Evolutionary conservation across 2,329 filamentous ascomycete genomes (phyloP).

Genomic region (Phialocephala sp.): DNA sequence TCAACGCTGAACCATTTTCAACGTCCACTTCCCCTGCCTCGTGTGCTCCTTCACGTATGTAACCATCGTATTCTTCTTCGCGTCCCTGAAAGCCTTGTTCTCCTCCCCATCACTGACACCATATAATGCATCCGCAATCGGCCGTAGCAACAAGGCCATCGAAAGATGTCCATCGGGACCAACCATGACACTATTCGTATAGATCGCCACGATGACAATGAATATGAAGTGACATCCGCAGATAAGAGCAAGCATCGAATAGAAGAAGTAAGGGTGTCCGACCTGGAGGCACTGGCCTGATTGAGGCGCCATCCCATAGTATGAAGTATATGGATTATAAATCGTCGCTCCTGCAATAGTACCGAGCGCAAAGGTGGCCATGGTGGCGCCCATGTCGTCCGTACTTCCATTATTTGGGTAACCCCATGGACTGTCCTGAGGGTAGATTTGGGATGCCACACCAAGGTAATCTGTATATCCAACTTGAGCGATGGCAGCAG

Average conservation of each 20-base stretch:
- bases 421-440: constrained; percentile 49
- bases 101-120: constrained; percentile 33
- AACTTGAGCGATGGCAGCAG: constrained; percentile 49
- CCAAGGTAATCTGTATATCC: constrained; percentile 42
- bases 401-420: constrained; percentile 41
- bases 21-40: constrained; percentile 33
- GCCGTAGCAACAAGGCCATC: constrained; percentile 38
- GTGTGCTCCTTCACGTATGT: constrained; percentile 35
- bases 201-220: constrained; percentile 33
- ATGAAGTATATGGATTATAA: constrained; percentile 27
- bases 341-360: constrained; percentile 34
- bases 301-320: constrained; percentile 27
- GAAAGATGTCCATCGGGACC: constrained; percentile 35
- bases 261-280: constrained; percentile 52
- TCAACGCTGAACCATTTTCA: constrained; percentile 32
- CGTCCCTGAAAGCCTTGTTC: constrained; percentile 34
- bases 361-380: constrained; percentile 47
- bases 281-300: constrained; percentile 41
- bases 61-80: constrained; percentile 33
- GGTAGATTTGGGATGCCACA: constrained; percentile 48
- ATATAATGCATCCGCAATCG: constrained; percentile 40
- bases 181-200: constrained; percentile 39
- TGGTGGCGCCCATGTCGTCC: constrained; percentile 44
- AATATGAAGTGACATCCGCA: constrained; percentile 35
- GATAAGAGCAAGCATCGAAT: constrained; percentile 44